Evolutionary conservation across 2,329 filamentous ascomycete species (phyloP).

Genomic region (Cercospora sojina): DNA sequence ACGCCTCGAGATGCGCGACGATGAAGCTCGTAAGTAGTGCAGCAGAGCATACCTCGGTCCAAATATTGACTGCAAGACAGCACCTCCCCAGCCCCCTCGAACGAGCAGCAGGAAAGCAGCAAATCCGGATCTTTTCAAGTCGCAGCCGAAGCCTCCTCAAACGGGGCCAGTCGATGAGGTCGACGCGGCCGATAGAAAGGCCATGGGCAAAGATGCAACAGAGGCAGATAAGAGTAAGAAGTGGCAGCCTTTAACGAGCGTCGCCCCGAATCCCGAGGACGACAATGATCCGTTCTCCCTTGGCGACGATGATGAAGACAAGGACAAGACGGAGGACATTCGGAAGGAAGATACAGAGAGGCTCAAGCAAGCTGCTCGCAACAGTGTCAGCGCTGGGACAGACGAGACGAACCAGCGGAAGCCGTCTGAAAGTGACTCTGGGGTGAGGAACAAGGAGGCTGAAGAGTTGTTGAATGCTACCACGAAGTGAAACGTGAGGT

Average conservation of each 20-base stretch:
- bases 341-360: constrained; percentile 54
- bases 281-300: constrained; percentile 95
- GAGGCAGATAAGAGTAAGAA: constrained; percentile 72
- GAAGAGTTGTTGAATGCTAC: constrained; percentile 44
- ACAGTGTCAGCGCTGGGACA: constrained; percentile 57
- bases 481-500: constrained; percentile 17
- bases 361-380: constrained; percentile 50
- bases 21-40: constrained; percentile 51
- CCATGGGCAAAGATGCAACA: constrained; percentile 18
- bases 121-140: constrained; percentile 79
- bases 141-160: constrained; percentile 57
- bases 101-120: constrained; percentile 64
- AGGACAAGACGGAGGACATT: constrained; percentile 62
- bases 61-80: constrained; percentile 40
- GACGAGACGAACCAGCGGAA: constrained; percentile 29
- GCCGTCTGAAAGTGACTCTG: constrained; percentile 41
- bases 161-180: constrained; percentile 75
- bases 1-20: constrained; percentile 61
- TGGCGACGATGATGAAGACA: constrained; percentile 77
- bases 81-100: constrained; percentile 49
- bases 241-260: constrained; percentile 88
- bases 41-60: not conserved
- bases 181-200: constrained; percentile 63
- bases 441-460: constrained; percentile 47
- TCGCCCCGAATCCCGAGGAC: constrained; percentile 82